These are phyloP conservation scores for Neodidymelliopsis sp. DNA, from an alignment of 2,329 filamentous ascomycete species.

Conservation along the genomic window DNA sequence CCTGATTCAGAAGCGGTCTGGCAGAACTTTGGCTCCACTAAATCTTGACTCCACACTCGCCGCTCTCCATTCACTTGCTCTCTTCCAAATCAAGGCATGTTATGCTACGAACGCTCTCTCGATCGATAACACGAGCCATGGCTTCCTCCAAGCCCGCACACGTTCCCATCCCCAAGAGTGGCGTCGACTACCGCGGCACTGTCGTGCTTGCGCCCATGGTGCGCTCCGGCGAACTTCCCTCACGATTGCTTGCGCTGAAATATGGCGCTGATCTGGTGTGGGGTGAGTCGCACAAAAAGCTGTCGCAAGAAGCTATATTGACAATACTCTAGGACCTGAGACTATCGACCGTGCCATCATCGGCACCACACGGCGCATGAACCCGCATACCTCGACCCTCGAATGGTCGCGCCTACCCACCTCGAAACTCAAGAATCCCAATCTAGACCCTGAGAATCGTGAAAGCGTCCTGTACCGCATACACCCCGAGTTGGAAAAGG, in stretches of 20 bases:
- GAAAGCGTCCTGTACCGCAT: constrained; percentile 82
- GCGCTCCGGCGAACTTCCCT: constrained; percentile 93
- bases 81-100: constrained; percentile 35
- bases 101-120: constrained; percentile 49
- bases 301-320: constrained; percentile 7
- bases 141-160: constrained; percentile 54
- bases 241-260: constrained; percentile 84
- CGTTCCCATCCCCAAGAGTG: constrained; percentile 84
- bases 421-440: constrained; percentile 69
- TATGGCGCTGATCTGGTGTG: constrained; percentile 98
- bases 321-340: constrained; percentile 72
- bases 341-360: constrained; percentile 93
- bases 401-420: constrained; percentile 84
- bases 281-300: constrained; percentile 63
- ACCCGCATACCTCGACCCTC: constrained; percentile 77
- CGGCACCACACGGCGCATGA: constrained; percentile 79
- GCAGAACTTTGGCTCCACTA: constrained; percentile 11
- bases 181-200: constrained; percentile 93
- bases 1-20: constrained; percentile 11
- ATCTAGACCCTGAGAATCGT: constrained; percentile 60
- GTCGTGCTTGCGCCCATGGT: constrained; percentile 98
- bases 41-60: constrained; percentile 7
- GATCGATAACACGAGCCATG: constrained; percentile 41
- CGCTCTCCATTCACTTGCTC: not conserved
- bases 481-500: constrained; percentile 77